Evolutionary conservation across 805 yeast species (phyloP).

Genomic region (Zygotorulaspora sp.): DNA sequence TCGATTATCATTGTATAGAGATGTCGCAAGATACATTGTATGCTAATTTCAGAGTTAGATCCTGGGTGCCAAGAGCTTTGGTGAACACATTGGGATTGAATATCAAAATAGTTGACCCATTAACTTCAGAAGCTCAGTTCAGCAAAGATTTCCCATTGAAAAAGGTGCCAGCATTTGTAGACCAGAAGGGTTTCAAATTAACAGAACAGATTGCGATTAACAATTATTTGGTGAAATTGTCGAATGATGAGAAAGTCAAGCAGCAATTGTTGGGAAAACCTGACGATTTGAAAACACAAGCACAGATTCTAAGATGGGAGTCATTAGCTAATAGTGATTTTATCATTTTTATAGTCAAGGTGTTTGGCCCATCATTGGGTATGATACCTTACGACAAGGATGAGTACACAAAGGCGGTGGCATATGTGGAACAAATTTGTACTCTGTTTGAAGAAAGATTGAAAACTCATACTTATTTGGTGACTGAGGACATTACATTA

Average conservation of each 20-base stretch:
- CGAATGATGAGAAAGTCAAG: constrained; percentile 35
- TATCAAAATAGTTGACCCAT: constrained; percentile 42
- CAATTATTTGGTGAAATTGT: constrained; percentile 43
- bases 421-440: constrained; percentile 38
- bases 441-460: constrained; percentile 54
- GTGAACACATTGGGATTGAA: constrained; percentile 59
- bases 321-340: constrained; percentile 72
- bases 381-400: constrained; percentile 78
- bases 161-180: constrained; percentile 64
- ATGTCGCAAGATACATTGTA: constrained; percentile 72
- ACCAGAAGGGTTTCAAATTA: constrained; percentile 68
- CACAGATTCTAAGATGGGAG: constrained; percentile 64
- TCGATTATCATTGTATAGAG: no score
- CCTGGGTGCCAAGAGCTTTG: constrained; percentile 44
- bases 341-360: constrained; percentile 42
- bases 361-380: constrained; percentile 60
- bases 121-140: constrained; percentile 38
- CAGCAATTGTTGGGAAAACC: constrained; percentile 52
- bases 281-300: constrained; percentile 37
- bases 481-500: constrained; percentile 59
- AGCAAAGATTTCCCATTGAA: constrained; percentile 56
- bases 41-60: constrained; percentile 41
- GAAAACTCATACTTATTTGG: constrained; percentile 62
- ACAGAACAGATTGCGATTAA: constrained; percentile 64
- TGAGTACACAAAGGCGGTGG: constrained; percentile 44